phyloP scores from a whole-genome alignment of 345 rosid species.

The Excoecaria agallocha region DNA sequence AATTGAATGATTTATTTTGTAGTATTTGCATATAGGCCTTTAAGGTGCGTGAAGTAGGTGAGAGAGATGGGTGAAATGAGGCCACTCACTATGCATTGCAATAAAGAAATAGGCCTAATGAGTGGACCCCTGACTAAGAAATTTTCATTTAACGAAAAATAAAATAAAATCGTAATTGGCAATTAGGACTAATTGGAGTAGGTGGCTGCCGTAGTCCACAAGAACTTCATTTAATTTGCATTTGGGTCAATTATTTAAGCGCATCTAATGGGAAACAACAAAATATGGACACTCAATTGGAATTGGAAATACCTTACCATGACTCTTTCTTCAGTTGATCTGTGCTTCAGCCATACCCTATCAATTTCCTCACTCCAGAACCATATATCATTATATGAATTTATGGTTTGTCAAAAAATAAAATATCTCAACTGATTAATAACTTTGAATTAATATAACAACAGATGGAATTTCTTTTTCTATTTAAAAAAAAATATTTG shows the following conservation, averaged over 20 bases:
- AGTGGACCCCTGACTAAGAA: neutral
- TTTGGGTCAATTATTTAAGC: neutral
- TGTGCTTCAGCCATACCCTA: too few species aligned
- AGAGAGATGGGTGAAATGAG: conserved; percentile 2
- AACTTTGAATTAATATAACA: too few species aligned
- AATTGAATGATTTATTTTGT: too few species aligned
- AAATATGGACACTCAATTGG: neutral
- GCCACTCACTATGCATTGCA: neutral
- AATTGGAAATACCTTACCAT: too few species aligned
- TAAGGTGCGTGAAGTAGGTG: neutral
- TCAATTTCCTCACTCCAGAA: too few species aligned
- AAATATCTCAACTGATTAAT: too few species aligned
- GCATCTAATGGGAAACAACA: neutral
- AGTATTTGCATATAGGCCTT: too few species aligned
- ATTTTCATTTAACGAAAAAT: neutral
- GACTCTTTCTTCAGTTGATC: too few species aligned
- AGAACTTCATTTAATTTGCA: neutral
- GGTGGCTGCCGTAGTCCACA: conserved; percentile 6
- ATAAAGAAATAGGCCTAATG: neutral
- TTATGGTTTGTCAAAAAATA: too few species aligned
- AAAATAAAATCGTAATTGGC: neutral
- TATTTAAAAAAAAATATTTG: too few species aligned
- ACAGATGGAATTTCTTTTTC: too few species aligned
- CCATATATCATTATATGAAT: too few species aligned
- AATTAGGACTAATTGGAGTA: neutral